Percentiles rank a stretch among this genome's conserved stretches.
Conservation (phyloP, 345 rosid species). For the Erodium maritimum region DNA sequence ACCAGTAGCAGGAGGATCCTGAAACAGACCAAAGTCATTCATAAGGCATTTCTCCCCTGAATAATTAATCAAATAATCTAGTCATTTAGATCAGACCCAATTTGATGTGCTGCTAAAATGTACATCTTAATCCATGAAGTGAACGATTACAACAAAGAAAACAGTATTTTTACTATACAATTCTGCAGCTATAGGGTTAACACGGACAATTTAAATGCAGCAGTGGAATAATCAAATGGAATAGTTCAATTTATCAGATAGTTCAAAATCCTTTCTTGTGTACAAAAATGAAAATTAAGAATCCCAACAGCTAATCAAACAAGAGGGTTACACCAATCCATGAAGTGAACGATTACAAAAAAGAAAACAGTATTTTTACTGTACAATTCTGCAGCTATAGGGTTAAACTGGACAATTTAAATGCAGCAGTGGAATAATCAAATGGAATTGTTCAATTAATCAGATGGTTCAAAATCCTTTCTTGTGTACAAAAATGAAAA, state of each 20-base stretch:
- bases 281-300: background rate
- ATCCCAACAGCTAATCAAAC: background rate
- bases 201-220: background rate
- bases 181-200: background rate
- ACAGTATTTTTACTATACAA: background rate
- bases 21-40: constrained; percentile 9
- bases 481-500: background rate
- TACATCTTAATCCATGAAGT: background rate
- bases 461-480: background rate
- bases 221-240: background rate
- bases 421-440: background rate
- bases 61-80: too few species aligned
- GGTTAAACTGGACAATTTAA: background rate
- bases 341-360: background rate
- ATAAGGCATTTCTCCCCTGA: background rate
- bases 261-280: background rate
- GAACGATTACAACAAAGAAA: background rate
- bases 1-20: constrained; percentile 34
- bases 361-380: background rate
- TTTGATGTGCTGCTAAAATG: too few species aligned
- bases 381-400: background rate
- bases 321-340: background rate
- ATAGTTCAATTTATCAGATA: background rate
- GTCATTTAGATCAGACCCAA: too few species aligned
- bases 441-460: background rate